Base-by-base conservation (phyloP, 495 filamentous ascomycete species). In the Emericellopsis terricola region DNA sequence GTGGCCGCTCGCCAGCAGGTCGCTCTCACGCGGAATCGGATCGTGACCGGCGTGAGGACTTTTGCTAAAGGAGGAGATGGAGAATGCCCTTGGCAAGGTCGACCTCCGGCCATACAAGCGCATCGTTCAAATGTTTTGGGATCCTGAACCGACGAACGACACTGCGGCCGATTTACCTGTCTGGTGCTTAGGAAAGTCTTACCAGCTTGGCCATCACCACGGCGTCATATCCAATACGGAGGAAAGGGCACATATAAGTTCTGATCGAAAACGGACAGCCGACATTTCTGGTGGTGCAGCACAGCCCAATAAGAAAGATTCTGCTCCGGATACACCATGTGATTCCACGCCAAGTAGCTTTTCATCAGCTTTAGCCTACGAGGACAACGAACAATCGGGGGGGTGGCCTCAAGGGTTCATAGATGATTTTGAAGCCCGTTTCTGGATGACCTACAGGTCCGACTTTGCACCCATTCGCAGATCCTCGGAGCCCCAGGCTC, bases 381-480 rank as follows among this genome's bases (percentile, higher is more conserved):
- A 63, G 32, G 60, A 66, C 37, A 47, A 48, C 17, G 51, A 48
- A 14, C 49, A 51, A 17, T 68, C 73, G 39, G 68, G 69, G 15
- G 71, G 73, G 29, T 99, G 91, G 91, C 91, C 91, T 16, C 56
- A 71, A 8, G 65, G 68, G 3, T 99, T 96, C 45, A 56, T 96
- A 34, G 76, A 81, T 33, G 91, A 99, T 50, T 92, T 96, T 44
- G 86, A 93, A 52, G 83, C 84, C 4, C 69, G 72, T 37, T 72
- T 94, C 52, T 99, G 91, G 91, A 78, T 99, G 62, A 94, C 89
- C 8, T 99, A 99, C 47, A 76, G 91, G 30, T 87, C 75, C 15
- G 76, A 76, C 44, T 99, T 99, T 48, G 59, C 74, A 3, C 59
- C 72, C 2, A 99, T 99, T 51, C 66, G 79, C n/a, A 77, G 68